These are phyloP conservation scores for Flaveria linearis DNA, from an alignment of 129 eudicot genomes.

Conservation along the genomic window DNA sequence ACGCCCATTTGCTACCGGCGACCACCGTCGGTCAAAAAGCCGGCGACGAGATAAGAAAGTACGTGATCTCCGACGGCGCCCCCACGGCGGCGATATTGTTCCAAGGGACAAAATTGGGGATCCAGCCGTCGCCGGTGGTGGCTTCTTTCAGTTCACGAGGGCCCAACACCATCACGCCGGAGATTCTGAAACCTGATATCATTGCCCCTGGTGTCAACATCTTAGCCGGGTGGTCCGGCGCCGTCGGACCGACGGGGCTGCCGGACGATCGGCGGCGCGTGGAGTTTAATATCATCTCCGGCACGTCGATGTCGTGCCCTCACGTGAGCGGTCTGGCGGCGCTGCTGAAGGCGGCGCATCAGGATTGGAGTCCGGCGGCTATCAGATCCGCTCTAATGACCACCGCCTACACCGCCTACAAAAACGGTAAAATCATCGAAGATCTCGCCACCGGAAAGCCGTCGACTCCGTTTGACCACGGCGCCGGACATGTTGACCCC, in stretches of 20 bases:
- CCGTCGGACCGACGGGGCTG: conserved; percentile 83
- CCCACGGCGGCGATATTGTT: conserved; percentile 75
- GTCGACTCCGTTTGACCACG: conserved; percentile 92
- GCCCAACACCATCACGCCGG: conserved; percentile 80
- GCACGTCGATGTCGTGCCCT: conserved; percentile 98
- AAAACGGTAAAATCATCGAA: conserved; percentile 51
- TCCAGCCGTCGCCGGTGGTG: conserved; percentile 92
- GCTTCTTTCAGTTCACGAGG: conserved; percentile 97
- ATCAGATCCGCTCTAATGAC: conserved; percentile 94
- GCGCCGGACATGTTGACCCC: conserved; percentile 96
- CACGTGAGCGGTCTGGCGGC: conserved; percentile 97
- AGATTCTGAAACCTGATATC: conserved; percentile 78
- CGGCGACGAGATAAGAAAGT: conserved; percentile 61
- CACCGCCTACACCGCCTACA: conserved; percentile 71
- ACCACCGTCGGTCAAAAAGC: conserved; percentile 76
- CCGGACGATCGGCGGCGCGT: conserved; percentile 73
- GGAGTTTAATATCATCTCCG: conserved; percentile 81
- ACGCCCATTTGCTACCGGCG: conserved; percentile 87
- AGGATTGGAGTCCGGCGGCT: conserved; percentile 92
- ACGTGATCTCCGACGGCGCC: conserved; percentile 47
- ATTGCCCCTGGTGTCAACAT: conserved; percentile 96
- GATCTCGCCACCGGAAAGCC: conserved; percentile 88
- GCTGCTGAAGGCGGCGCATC: conserved; percentile 81
- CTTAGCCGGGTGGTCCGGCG: conserved; percentile 79
- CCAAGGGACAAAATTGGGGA: conserved; percentile 83